phyloP scores from a whole-genome alignment of 768 basidiomycete genomes.

The Mycena floridula region DNA sequence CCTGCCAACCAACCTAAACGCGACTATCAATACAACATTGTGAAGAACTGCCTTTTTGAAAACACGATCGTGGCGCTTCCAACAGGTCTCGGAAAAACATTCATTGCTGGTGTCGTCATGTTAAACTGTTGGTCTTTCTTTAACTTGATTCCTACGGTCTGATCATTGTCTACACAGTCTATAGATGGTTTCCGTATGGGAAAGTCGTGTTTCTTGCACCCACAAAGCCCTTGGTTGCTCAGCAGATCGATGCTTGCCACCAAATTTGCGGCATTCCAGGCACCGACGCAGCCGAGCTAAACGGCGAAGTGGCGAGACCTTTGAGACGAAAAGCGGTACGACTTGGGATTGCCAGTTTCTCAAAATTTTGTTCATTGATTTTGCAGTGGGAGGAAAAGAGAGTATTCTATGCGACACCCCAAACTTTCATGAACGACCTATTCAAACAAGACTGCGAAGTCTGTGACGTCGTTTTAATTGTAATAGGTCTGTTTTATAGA shows the following conservation, averaged over 20 bases:
- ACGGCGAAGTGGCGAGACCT: conserved; percentile 58
- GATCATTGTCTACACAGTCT: conserved; percentile 46
- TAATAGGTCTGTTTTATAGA: conserved; percentile 57
- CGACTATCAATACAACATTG: conserved; percentile 94
- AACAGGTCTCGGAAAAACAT: conserved; percentile 96
- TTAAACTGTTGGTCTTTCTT: conserved; percentile 60
- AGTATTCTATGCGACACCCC: conserved; percentile 94
- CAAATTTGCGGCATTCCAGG: conserved; percentile 90
- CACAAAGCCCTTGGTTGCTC: conserved; percentile 92
- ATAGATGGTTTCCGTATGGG: conserved; percentile 88
- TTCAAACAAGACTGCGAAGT: conserved; percentile 67
- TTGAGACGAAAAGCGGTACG: conserved; percentile 57
- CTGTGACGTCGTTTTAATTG: conserved; percentile 75
- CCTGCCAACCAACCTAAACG: conserved; percentile 85
- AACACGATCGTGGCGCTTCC: conserved; percentile 93
- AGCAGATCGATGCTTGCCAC: conserved; percentile 93
- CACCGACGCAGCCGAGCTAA: conserved; percentile 78
- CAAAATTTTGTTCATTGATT: neutral
- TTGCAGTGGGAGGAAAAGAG: conserved; percentile 82
- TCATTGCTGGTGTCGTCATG: conserved; percentile 97
- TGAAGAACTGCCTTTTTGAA: conserved; percentile 77
- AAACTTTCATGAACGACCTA: conserved; percentile 89
- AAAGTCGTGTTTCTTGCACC: conserved; percentile 95
- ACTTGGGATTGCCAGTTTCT: conserved; percentile 8
- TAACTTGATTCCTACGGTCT: conserved; percentile 3